Percentiles rank a stretch among this genome's conserved stretches.
phyloP scores from a whole-genome alignment of 129 eudicot genomes.

The Erigeron canadensis region DNA sequence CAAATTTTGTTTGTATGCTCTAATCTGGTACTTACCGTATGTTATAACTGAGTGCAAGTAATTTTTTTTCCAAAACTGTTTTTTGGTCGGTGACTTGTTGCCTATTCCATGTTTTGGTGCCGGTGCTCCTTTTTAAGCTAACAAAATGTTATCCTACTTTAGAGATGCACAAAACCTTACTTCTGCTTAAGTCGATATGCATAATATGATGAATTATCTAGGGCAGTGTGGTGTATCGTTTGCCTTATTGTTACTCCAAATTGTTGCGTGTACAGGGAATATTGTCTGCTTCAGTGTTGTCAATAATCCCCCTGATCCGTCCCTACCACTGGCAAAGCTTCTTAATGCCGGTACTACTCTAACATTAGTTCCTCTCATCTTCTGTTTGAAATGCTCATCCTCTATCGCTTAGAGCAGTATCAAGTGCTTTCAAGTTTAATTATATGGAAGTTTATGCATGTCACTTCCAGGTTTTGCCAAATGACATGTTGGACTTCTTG shows the following conservation, averaged over 20 bases:
- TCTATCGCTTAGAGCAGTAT: constrained; percentile 2
- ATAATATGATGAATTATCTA: neutral
- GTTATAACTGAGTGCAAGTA: constrained; percentile 2
- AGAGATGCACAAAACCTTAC: constrained; percentile 10
- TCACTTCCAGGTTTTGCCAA: constrained; percentile 76
- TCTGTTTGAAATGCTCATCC: neutral
- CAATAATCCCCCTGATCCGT: constrained; percentile 88
- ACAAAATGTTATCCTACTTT: constrained; percentile 15
- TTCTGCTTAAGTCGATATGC: constrained; percentile 2
- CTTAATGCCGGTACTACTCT: constrained; percentile 82
- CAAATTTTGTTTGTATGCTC: constrained; percentile 86
- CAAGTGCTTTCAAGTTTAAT: constrained; percentile 11
- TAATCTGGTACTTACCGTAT: constrained; percentile 71
- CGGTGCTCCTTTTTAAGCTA: constrained; percentile 14
- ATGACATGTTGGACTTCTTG: constrained; percentile 97
- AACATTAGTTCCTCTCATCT: neutral
- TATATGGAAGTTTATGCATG: neutral
- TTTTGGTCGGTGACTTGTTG: constrained; percentile 3
- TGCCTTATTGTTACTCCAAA: neutral
- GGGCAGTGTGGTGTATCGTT: neutral
- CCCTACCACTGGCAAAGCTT: constrained; percentile 99
- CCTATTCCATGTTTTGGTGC: constrained; percentile 2
- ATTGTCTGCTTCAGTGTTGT: constrained; percentile 79
- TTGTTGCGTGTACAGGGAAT: constrained; percentile 63
- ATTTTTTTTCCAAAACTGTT: constrained; percentile 11